Conservation (phyloP, 805 yeast genomes). For the Suhomyces sp. region DNA sequence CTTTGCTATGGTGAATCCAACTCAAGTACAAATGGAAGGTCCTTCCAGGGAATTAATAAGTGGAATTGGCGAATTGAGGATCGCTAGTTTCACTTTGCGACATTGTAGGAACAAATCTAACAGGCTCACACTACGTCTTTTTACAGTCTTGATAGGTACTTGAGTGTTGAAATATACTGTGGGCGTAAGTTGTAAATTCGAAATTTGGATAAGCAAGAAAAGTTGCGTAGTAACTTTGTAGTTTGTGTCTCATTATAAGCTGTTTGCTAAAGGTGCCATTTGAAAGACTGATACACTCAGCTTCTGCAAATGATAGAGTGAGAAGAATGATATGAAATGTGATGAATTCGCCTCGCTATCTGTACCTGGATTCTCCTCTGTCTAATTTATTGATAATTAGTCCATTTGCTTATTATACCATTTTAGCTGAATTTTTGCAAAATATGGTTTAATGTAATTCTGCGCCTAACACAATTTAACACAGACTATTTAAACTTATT, state of each 20-base stretch:
- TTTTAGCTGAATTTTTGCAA: neutral
- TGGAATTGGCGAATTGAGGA: constrained; percentile 7
- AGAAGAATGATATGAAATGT: neutral
- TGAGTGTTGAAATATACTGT: neutral
- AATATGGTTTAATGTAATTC: neutral
- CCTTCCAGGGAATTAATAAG: constrained; percentile 6
- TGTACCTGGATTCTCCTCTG: neutral
- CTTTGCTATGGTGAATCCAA: constrained; percentile 30
- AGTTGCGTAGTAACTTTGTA: neutral
- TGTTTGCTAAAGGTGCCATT: neutral
- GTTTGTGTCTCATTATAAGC: neutral
- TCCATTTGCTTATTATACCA: neutral
- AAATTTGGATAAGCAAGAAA: neutral
- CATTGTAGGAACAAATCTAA: neutral
- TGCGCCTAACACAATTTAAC: too few species aligned
- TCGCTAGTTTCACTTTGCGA: neutral
- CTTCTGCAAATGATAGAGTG: neutral
- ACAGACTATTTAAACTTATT: neutral
- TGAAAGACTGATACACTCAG: neutral
- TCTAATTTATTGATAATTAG: neutral
- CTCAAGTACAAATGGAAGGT: neutral
- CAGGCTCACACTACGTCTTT: neutral
- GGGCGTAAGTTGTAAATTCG: neutral
- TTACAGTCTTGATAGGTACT: neutral
- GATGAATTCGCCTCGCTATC: neutral